A percentile compares a stretch with the other conserved stretches of the same genome.
Conservation (phyloP, 176 grass and related monocot genomes). For the barley (Hordeum vulgare) region DNA sequence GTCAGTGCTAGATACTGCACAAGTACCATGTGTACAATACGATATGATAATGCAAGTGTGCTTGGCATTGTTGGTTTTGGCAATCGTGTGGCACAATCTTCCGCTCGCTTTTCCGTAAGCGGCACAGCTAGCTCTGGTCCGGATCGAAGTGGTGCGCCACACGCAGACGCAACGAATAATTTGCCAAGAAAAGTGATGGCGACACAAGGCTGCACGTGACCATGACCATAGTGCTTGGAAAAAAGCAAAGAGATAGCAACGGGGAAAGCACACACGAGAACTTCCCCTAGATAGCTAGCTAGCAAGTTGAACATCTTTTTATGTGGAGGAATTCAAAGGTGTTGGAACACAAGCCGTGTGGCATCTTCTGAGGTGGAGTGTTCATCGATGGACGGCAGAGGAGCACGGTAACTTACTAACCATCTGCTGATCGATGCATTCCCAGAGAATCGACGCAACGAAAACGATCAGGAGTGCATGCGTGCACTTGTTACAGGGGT, state of each 20-base stretch:
- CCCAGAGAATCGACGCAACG: too few species aligned
- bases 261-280: too few species aligned
- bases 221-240: not conserved
- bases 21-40: not conserved
- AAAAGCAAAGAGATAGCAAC: conserved; percentile 1
- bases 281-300: too few species aligned
- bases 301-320: too few species aligned
- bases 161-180: conserved; percentile 35
- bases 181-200: not conserved
- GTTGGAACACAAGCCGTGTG: too few species aligned
- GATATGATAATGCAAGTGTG: not conserved
- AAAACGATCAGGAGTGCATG: too few species aligned
- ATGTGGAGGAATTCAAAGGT: too few species aligned
- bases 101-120: not conserved
- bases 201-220: not conserved
- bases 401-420: too few species aligned
- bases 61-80: conserved; percentile 10
- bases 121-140: not conserved
- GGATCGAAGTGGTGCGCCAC: not conserved
- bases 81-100: conserved; percentile 22
- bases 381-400: too few species aligned
- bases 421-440: too few species aligned
- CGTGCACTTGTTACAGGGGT: too few species aligned
- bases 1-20: not conserved
- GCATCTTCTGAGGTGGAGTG: too few species aligned